phyloP scores from a whole-genome alignment of 805 yeast species.

The Metschnikowia rubicola region DNA sequence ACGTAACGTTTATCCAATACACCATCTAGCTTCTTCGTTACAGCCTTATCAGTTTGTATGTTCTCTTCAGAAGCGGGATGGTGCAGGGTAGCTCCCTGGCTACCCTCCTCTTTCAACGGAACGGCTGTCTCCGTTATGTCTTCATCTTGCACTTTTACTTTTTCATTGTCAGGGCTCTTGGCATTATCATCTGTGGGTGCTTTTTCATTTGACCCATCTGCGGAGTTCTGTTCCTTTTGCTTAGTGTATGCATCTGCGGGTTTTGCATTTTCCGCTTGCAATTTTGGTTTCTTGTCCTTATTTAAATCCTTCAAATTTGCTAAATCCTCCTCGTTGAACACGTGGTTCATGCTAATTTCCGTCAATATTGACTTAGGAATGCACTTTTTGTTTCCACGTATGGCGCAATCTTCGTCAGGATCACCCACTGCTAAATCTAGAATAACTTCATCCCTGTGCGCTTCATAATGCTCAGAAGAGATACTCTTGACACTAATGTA shows the following conservation, averaged over 20 bases:
- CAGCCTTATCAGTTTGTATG: not conserved
- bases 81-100: not conserved
- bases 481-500: conserved; percentile 35
- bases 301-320: conserved; percentile 4
- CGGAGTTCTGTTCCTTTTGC: not conserved
- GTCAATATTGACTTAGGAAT: conserved; percentile 29
- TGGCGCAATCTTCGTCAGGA: conserved; percentile 28
- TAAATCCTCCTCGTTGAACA: conserved; percentile 27
- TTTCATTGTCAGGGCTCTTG: not conserved
- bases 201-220: not conserved
- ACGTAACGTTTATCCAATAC: conserved; percentile 8
- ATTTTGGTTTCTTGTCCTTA: conserved; percentile 7
- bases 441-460: conserved; percentile 29
- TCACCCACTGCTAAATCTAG: conserved; percentile 39
- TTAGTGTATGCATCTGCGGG: not conserved
- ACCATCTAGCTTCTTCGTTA: not conserved
- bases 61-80: not conserved
- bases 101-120: not conserved
- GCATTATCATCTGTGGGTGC: not conserved
- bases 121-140: conserved; percentile 2
- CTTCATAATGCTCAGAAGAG: conserved; percentile 20
- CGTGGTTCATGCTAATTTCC: conserved; percentile 25
- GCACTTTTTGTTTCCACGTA: conserved; percentile 36
- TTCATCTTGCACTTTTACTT: conserved; percentile 5
- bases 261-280: not conserved